Base-by-base conservation (phyloP, 768 basidiomycete genomes). In the Trametes sanguinea region DNA sequence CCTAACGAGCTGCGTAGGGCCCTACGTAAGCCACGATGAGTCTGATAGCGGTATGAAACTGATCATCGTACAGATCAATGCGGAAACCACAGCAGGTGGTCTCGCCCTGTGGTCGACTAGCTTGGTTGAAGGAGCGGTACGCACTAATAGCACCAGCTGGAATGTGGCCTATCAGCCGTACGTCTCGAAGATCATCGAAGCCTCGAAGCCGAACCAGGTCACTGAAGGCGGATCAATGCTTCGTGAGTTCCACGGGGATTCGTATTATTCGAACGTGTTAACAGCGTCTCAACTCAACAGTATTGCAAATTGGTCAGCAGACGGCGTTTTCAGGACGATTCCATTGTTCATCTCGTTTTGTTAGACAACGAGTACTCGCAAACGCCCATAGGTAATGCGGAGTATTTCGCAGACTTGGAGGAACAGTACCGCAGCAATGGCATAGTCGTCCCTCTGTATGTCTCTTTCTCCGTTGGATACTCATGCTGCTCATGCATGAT, bases 351-450 rank as follows among this genome's bases (percentile, higher is more conserved):
- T 11, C 11, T 27, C 16, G 13, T 13, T 56, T 1, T 53, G 48
- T n/a, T 53, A 88, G 91, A 93, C 68, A 93, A 94, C 57, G 90
- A 92, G 72, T 92, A 87, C 66, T 78, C 78, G 4, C 87, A 90
- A 62, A 79, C 66, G 43, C 72, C 72, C 11, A 73, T 46, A 4
- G 27, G 73, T 8, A 63, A 63, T 6, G 60, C 39, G 14, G 63
- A 66, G 35, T 71, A 69, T 54, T 72, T 72, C 45, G 68, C 64
- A 0, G 59, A 68, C 44, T 57, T 71, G 1, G 67, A 71, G 56
- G 54, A 37, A 17, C 63, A 68, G 16, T 72, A 71, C 39, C 55
- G 57, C 9, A 30, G 57, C 1, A 65, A 92, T 54, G 90, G 92
- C 70, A 77, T 30, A 44, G 63, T 63, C 16, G 62, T 67, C 0